Conservation (phyloP, 345 rosid genomes). For the Trapa incisa region DNA sequence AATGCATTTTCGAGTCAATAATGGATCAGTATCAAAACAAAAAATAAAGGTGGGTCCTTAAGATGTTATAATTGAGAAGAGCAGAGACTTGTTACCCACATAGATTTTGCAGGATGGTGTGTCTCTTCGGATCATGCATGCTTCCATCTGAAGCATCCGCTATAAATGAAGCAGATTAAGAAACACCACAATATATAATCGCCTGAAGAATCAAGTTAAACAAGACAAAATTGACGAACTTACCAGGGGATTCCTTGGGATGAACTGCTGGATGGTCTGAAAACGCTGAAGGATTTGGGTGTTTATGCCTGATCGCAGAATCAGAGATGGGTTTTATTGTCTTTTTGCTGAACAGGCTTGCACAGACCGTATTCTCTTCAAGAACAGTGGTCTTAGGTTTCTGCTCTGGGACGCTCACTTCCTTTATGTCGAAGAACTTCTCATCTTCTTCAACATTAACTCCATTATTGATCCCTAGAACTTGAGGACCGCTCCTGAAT, state of each 20-base stretch:
- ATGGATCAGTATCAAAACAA: no score
- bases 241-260: conserved; percentile 25
- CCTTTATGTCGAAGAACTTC: conserved; percentile 28
- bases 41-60: not conserved
- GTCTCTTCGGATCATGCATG: conserved; percentile 29
- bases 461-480: not conserved
- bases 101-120: conserved; percentile 51
- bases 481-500: conserved; percentile 20
- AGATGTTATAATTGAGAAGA: conserved; percentile 5
- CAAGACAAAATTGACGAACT: conserved; percentile 9
- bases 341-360: not conserved
- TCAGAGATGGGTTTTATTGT: conserved; percentile 15
- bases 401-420: conserved; percentile 28
- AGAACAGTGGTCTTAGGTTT: conserved; percentile 9
- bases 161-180: not conserved
- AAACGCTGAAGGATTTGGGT: not conserved
- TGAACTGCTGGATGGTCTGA: conserved; percentile 20
- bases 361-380: not conserved
- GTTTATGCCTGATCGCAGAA: conserved; percentile 20
- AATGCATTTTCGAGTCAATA: no score
- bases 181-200: not conserved
- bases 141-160: conserved; percentile 14
- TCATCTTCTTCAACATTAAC: conserved; percentile 14
- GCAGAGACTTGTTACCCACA: conserved; percentile 26
- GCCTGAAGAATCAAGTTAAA: conserved; percentile 7